Percentiles rank a stretch among this genome's conserved stretches.
Evolutionary conservation across 2,329 filamentous ascomycete genomes (phyloP).

Genomic region (Aphanoascus verrucosus): DNA sequence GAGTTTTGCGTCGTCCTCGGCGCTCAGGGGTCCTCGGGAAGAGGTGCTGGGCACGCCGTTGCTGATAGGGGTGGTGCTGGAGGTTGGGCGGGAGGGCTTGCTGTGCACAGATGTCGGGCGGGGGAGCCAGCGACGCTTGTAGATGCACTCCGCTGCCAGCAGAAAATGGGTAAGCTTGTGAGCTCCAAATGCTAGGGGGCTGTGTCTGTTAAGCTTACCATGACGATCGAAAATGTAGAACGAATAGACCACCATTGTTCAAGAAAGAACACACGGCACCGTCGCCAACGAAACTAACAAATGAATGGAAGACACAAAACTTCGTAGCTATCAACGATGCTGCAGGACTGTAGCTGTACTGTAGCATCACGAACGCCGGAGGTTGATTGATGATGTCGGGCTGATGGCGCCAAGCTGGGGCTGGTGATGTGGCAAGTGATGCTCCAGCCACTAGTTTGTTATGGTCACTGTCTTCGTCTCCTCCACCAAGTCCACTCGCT

Average conservation of each 20-base stretch:
- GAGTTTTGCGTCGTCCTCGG: slow-evolving; percentile 82
- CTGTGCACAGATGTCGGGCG: slow-evolving; percentile 38
- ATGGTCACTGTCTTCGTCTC: no score
- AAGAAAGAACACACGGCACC: neutral
- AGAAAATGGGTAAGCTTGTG: neutral
- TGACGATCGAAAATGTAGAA: slow-evolving; percentile 99
- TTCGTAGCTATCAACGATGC: neutral
- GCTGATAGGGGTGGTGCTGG: slow-evolving; percentile 33
- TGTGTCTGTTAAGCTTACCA: slow-evolving; percentile 46
- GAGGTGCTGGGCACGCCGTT: slow-evolving; percentile 36
- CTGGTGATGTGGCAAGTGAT: neutral
- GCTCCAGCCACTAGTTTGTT: slow-evolving; percentile 1
- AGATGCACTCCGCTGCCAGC: slow-evolving; percentile 85
- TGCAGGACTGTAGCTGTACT: neutral
- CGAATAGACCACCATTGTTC: slow-evolving; percentile 80
- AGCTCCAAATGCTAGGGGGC: slow-evolving; percentile 9
- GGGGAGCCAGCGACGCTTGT: slow-evolving; percentile 74
- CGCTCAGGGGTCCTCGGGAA: slow-evolving; percentile 23
- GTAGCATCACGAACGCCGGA: neutral
- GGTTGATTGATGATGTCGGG: neutral
- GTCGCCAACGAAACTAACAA: neutral
- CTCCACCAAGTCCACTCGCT: neutral
- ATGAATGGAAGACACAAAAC: neutral
- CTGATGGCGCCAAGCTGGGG: neutral
- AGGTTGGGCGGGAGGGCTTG: slow-evolving; percentile 26